phyloP scores from a whole-genome alignment of 2,329 filamentous ascomycete species.

The Phaeosphaeriaceae sp. region DNA sequence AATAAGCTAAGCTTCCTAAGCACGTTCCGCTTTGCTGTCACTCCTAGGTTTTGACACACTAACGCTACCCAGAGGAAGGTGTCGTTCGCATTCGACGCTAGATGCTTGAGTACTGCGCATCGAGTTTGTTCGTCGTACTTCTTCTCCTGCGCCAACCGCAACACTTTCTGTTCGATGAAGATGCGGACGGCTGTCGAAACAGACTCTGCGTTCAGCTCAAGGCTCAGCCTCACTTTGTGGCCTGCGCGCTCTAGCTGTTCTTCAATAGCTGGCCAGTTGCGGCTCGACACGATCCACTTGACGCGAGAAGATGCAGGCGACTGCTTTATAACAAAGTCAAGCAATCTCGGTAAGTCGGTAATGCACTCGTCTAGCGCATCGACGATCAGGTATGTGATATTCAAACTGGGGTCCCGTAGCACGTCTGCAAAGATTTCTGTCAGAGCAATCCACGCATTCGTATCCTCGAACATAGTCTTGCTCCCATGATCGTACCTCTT shows the following conservation, averaged over 20 bases:
- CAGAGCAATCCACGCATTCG: conserved; percentile 8
- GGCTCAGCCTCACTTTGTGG: conserved; percentile 30
- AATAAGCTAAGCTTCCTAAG: conserved; percentile 29
- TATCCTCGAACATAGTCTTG: conserved; percentile 3
- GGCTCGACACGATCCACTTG: conserved; percentile 1
- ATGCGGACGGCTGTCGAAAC: conserved; percentile 42
- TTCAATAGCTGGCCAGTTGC: conserved; percentile 37
- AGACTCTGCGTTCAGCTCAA: conserved; percentile 43
- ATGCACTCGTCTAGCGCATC: conserved; percentile 14
- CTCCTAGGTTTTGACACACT: conserved; percentile 31
- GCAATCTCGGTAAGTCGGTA: conserved; percentile 1
- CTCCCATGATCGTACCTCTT: neutral
- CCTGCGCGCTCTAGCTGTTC: conserved; percentile 25
- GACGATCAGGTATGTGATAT: conserved; percentile 6
- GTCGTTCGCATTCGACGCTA: conserved; percentile 14
- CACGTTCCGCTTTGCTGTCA: conserved; percentile 16
- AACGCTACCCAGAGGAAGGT: too few relatives aligned
- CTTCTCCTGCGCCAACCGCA: conserved; percentile 28
- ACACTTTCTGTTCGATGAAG: conserved; percentile 19
- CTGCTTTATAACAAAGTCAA: conserved; percentile 3
- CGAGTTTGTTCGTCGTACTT: conserved; percentile 45
- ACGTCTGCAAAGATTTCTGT: conserved; percentile 48
- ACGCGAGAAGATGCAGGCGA: conserved; percentile 14
- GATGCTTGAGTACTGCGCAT: conserved; percentile 31
- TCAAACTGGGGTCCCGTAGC: conserved; percentile 40